Conservation (phyloP, 2,329 filamentous ascomycete genomes). For the Talaromyces albobiverticillius region DNA sequence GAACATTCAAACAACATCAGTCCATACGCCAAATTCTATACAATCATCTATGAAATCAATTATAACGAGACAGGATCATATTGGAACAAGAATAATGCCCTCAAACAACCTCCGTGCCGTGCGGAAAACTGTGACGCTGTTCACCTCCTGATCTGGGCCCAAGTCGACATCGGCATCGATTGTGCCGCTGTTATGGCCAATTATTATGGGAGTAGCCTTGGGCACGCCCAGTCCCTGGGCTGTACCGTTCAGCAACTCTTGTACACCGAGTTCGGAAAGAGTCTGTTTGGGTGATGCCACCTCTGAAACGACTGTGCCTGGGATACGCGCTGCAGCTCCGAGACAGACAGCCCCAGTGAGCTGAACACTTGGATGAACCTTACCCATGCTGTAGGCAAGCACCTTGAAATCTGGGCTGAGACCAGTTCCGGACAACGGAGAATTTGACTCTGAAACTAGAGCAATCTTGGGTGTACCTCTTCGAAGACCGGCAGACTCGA, state of each 20-base stretch:
- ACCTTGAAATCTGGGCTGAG: slow-evolving; percentile 24
- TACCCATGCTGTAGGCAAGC: slow-evolving; percentile 24
- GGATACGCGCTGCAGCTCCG: slow-evolving; percentile 20
- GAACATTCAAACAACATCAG: not conserved
- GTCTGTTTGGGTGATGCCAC: not conserved
- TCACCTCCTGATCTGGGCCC: not conserved
- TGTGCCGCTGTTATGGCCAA: slow-evolving; percentile 9
- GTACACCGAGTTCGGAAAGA: not conserved
- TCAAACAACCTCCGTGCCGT: slow-evolving; percentile 12
- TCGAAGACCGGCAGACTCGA: slow-evolving; percentile 35
- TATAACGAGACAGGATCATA: not conserved
- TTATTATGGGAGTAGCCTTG: not conserved
- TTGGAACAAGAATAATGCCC: slow-evolving; percentile 9
- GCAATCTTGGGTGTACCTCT: slow-evolving; percentile 61
- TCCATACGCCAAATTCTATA: not conserved
- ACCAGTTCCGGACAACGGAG: not conserved
- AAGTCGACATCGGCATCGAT: slow-evolving; percentile 11
- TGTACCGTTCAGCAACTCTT: not conserved
- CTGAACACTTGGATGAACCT: slow-evolving; percentile 25
- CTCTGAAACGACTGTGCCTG: slow-evolving; percentile 19
- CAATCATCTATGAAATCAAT: not conserved
- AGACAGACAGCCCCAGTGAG: slow-evolving; percentile 28
- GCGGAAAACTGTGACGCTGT: slow-evolving; percentile 11
- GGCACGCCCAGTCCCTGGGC: not conserved
- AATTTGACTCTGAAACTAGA: slow-evolving; percentile 40